Percentiles rank a stretch among this genome's conserved stretches.
Conservation (phyloP, 805 yeast genomes). For the Novakomyces olei region DNA sequence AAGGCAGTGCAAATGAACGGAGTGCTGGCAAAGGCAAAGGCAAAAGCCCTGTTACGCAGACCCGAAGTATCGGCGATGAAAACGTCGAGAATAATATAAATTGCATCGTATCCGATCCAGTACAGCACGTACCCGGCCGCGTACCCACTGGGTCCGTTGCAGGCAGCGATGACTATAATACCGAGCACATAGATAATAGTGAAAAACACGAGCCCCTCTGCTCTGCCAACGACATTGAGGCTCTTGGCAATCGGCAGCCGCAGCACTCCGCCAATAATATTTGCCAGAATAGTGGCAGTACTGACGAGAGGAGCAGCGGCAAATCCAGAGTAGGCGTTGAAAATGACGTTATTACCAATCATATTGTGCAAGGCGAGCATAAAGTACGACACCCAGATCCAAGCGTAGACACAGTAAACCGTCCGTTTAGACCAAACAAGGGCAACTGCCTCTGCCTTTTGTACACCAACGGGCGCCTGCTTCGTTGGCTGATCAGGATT, state of each 20-base stretch:
- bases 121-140: constrained; percentile 36
- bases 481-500: constrained; percentile 11
- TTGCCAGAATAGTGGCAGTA: constrained; percentile 15
- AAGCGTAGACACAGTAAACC: constrained; percentile 14
- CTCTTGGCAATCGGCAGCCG: constrained; percentile 23
- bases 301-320: constrained; percentile 14
- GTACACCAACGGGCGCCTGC: constrained; percentile 15
- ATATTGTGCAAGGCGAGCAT: constrained; percentile 17
- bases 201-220: constrained; percentile 24
- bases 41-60: constrained; percentile 22
- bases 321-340: constrained; percentile 9
- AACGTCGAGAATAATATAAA: constrained; percentile 28
- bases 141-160: constrained; percentile 28
- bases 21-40: constrained; percentile 14
- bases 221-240: constrained; percentile 35
- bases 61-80: constrained; percentile 39
- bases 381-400: constrained; percentile 19
- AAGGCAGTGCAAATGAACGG: constrained; percentile 18
- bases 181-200: constrained; percentile 32
- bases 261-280: constrained; percentile 17
- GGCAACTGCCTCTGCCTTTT: constrained; percentile 16
- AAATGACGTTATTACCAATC: too few species aligned
- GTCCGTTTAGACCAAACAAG: constrained; percentile 16
- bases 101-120: constrained; percentile 33
- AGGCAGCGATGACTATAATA: constrained; percentile 34